phyloP scores from a whole-genome alignment of 2,329 filamentous ascomycete species.

The Stachybotrys chlorohalonatus region DNA sequence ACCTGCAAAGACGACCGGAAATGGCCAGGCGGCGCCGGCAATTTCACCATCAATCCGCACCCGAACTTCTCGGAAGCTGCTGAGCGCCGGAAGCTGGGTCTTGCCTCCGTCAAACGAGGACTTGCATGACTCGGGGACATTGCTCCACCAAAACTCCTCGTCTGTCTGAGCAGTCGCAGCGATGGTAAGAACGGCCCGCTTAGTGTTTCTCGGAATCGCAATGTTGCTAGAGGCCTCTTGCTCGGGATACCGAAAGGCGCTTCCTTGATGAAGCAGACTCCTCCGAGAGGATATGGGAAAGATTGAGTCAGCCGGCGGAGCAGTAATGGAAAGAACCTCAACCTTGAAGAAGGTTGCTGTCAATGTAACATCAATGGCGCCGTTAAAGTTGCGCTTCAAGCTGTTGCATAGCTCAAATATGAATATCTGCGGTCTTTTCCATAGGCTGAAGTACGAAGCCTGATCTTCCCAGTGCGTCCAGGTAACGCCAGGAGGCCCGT shows the following conservation, averaged over 20 bases:
- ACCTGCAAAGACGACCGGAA: slow-evolving; percentile 74
- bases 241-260: slow-evolving; percentile 58
- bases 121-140: slow-evolving; percentile 56
- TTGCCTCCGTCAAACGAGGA: slow-evolving; percentile 48
- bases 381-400: slow-evolving; percentile 62
- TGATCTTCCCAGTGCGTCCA: slow-evolving; percentile 77
- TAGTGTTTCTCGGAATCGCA: slow-evolving; percentile 54
- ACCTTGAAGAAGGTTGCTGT: slow-evolving; percentile 61
- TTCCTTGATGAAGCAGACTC: slow-evolving; percentile 41
- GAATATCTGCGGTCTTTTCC: slow-evolving; percentile 59
- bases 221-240: slow-evolving; percentile 52
- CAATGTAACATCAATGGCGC: slow-evolving; percentile 62
- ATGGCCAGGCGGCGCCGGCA: slow-evolving; percentile 73
- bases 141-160: slow-evolving; percentile 84
- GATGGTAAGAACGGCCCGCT: slow-evolving; percentile 65
- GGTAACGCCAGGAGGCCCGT: slow-evolving; percentile 51
- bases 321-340: background rate
- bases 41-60: slow-evolving; percentile 63
- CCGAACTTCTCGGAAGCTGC: slow-evolving; percentile 71
- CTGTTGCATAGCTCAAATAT: slow-evolving; percentile 76
- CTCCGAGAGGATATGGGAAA: slow-evolving; percentile 55
- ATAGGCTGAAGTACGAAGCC: slow-evolving; percentile 60
- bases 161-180: slow-evolving; percentile 63
- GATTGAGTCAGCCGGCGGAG: slow-evolving; percentile 50
- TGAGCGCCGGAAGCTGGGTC: slow-evolving; percentile 54